Base-by-base conservation (phyloP, 2,329 filamentous ascomycete genomes). In the Diplocarpon rosae region DNA sequence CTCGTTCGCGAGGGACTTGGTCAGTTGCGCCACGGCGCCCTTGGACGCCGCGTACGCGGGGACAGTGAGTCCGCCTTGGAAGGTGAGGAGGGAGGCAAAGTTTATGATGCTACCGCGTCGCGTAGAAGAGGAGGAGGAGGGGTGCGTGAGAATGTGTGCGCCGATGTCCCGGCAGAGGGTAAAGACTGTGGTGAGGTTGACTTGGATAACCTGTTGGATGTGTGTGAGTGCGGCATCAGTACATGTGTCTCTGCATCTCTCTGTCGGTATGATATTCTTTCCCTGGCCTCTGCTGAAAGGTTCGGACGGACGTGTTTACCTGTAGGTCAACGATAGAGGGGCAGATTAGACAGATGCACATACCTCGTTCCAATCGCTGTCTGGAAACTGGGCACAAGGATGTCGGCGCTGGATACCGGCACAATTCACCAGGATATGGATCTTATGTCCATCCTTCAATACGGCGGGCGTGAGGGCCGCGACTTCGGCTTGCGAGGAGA, bases 31-130 rank as follows among this genome's bases (percentile, higher is more conserved):
- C 0, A 95, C 80, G 8, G 84, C 88, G 36, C 87, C 88, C 66
- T 95, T 95, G 50, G 77, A 79, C 0, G 87, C 85, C 1, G 88
- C 83, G 61, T 95, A 95, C 1, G 88, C 88, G 0, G 87, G 87
- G 1, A 95, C 85, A 0, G 83, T 94, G 53, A 95, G 71, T 0
- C 88, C 88, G 43, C 89, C 89, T 62, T 95, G 88, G 71, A 94
- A 95, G 24, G 80, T 82, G n/a, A 94, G 75, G 33, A 95, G 73
- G 11, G 78, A 85, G 10, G 81, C 87, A 45, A 93, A 78, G 66
- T 94, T 95, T 69, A 95, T 83, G 66, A 95, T 83, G 58, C 72
- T 73, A 17, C 84, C 84, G 47, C 75, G 68, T 32, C 80, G 73
- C 41, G 73, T 72, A 85, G 71, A 90, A 85, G 71, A 90, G 90